Evolutionary conservation across 371 early-diverging fungal species (phyloP).

Genomic region (Dinochytrium kinnereticum): DNA sequence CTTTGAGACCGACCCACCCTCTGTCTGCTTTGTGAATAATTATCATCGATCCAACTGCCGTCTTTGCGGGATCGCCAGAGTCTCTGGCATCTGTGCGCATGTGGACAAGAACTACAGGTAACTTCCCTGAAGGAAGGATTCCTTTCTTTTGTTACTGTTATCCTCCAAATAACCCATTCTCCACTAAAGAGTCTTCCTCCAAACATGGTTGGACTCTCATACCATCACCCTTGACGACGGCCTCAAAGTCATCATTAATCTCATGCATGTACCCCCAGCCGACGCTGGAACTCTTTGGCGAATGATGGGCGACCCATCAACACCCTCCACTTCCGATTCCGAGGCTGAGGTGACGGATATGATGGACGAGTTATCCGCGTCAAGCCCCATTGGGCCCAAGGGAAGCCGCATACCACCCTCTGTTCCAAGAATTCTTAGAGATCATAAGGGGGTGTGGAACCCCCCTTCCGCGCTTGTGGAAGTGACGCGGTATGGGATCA

Average conservation of each 20-base stretch:
- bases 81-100: neutral
- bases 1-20: neutral
- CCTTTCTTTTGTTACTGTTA: neutral
- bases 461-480: neutral
- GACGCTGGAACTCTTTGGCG: constrained; percentile 9
- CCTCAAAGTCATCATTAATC: neutral
- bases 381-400: neutral
- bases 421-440: neutral
- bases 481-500: constrained; percentile 2
- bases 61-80: neutral
- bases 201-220: constrained; percentile 1
- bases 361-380: too few species aligned
- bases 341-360: neutral
- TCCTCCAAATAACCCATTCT: neutral
- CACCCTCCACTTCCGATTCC: neutral
- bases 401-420: neutral
- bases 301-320: neutral
- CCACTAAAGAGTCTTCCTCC: neutral
- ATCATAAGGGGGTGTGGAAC: neutral
- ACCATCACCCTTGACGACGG: neutral
- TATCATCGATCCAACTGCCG: neutral
- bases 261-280: constrained; percentile 11
- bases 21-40: neutral
- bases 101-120: constrained; percentile 13
- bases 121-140: neutral